Conservation (phyloP, 1,139 yeast genomes). For the Protomyces pachydermus region DNA sequence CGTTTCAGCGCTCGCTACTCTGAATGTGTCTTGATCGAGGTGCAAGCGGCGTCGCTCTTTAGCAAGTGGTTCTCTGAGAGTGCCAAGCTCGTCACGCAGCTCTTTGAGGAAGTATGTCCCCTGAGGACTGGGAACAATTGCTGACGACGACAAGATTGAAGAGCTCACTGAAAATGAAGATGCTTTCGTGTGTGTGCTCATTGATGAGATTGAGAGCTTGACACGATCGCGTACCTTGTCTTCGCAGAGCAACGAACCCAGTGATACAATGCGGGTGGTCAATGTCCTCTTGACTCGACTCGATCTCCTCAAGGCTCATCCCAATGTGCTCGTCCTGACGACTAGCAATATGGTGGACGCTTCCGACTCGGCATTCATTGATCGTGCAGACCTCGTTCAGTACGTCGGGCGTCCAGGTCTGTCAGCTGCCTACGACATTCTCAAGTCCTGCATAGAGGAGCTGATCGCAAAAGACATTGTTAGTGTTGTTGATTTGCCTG, state of each 20-base stretch:
- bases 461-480: not conserved
- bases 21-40: slow-evolving; percentile 30
- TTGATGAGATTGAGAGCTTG: slow-evolving; percentile 33
- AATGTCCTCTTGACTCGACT: slow-evolving; percentile 33
- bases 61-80: slow-evolving; percentile 33
- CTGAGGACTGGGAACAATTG: not conserved
- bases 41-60: slow-evolving; percentile 32
- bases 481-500: not conserved
- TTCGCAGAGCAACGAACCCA: slow-evolving; percentile 31
- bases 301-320: slow-evolving; percentile 29
- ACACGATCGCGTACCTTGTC: slow-evolving; percentile 31
- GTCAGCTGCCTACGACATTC: slow-evolving; percentile 26
- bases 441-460: slow-evolving; percentile 5
- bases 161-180: slow-evolving; percentile 28
- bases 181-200: slow-evolving; percentile 32
- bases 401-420: slow-evolving; percentile 31
- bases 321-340: slow-evolving; percentile 32
- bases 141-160: slow-evolving; percentile 18
- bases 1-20: slow-evolving; percentile 26
- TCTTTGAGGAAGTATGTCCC: slow-evolving; percentile 25
- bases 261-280: slow-evolving; percentile 33
- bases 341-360: slow-evolving; percentile 33
- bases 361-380: slow-evolving; percentile 34
- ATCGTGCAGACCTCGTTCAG: slow-evolving; percentile 32
- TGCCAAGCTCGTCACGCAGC: slow-evolving; percentile 32